A percentile compares a stretch with the other conserved stretches of the same genome.
These are phyloP conservation scores for Leccinum pallidistipes DNA, from an alignment of 1,284 basidiomycete species.

Conservation along the genomic window DNA sequence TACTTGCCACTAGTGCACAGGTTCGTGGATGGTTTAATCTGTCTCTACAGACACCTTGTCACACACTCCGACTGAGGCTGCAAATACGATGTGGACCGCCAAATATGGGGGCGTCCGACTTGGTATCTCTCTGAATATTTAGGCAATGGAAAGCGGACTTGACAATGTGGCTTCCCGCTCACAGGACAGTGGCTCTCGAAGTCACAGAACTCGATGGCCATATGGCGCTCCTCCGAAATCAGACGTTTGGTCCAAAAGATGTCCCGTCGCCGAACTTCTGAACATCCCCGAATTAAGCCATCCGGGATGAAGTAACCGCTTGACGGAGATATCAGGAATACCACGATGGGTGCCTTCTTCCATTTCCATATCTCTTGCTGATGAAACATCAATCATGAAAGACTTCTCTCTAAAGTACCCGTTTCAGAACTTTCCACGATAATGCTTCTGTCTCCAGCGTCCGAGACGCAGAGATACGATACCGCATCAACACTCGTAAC, in stretches of 20 bases:
- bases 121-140: slow-evolving; percentile 96
- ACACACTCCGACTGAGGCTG: slow-evolving; percentile 93
- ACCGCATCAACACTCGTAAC: slow-evolving; percentile 89
- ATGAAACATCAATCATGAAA: slow-evolving; percentile 21
- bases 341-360: background rate
- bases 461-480: slow-evolving; percentile 76
- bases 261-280: slow-evolving; percentile 90
- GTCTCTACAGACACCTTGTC: slow-evolving; percentile 81
- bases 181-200: slow-evolving; percentile 92
- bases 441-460: slow-evolving; percentile 74
- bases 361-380: slow-evolving; percentile 89
- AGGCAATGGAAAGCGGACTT: slow-evolving; percentile 88
- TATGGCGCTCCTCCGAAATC: slow-evolving; percentile 60
- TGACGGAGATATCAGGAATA: background rate
- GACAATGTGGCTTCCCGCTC: slow-evolving; percentile 66
- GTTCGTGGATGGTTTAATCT: slow-evolving; percentile 89
- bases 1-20: slow-evolving; percentile 49
- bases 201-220: slow-evolving; percentile 80
- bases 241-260: slow-evolving; percentile 92
- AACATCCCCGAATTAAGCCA: slow-evolving; percentile 58
- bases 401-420: slow-evolving; percentile 73
- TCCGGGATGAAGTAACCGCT: slow-evolving; percentile 48
- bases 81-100: slow-evolving; percentile 92
- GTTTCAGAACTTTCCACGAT: slow-evolving; percentile 76
- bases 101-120: slow-evolving; percentile 97